Conservation (phyloP, 2,329 filamentous ascomycete species). For the Trichoderma polysporum region DNA sequence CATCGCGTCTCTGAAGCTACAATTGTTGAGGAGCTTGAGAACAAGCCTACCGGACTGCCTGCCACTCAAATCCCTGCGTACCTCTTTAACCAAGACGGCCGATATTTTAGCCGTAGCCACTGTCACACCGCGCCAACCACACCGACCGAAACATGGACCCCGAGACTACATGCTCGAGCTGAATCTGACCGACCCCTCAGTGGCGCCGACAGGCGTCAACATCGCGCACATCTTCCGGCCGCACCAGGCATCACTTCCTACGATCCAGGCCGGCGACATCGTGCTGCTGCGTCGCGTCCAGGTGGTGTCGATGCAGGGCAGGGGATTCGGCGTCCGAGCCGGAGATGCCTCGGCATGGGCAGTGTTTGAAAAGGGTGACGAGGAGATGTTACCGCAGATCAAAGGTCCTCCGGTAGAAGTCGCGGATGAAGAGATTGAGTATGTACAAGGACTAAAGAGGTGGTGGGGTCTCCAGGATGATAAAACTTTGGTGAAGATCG, state of each 20-base stretch:
- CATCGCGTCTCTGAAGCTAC: slow-evolving; percentile 42
- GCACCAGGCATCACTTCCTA: slow-evolving; percentile 56
- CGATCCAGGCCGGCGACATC: slow-evolving; percentile 56
- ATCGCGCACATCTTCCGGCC: slow-evolving; percentile 60
- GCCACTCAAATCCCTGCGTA: slow-evolving; percentile 52
- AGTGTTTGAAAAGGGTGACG: slow-evolving; percentile 52
- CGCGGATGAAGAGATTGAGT: slow-evolving; percentile 48
- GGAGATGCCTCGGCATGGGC: slow-evolving; percentile 61
- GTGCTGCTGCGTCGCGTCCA: slow-evolving; percentile 58
- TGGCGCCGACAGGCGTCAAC: slow-evolving; percentile 48
- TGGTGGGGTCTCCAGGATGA: slow-evolving; percentile 53
- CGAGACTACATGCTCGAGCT: slow-evolving; percentile 61
- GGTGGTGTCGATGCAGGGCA: slow-evolving; percentile 52
- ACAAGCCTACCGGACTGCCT: slow-evolving; percentile 54
- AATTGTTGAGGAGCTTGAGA: slow-evolving; percentile 48
- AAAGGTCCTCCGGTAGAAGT: slow-evolving; percentile 61
- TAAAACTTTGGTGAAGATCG: slow-evolving; percentile 47
- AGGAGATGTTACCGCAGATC: slow-evolving; percentile 50
- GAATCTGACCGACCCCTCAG: slow-evolving; percentile 56
- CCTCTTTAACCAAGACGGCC: slow-evolving; percentile 47
- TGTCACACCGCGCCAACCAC: slow-evolving; percentile 48
- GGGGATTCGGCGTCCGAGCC: slow-evolving; percentile 56
- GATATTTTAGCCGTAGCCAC: slow-evolving; percentile 58
- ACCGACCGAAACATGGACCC: slow-evolving; percentile 56
- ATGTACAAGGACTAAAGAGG: slow-evolving; percentile 48